These are phyloP conservation scores for Letharia columbiana DNA, from an alignment of 495 filamentous ascomycete species.

Conservation along the genomic window DNA sequence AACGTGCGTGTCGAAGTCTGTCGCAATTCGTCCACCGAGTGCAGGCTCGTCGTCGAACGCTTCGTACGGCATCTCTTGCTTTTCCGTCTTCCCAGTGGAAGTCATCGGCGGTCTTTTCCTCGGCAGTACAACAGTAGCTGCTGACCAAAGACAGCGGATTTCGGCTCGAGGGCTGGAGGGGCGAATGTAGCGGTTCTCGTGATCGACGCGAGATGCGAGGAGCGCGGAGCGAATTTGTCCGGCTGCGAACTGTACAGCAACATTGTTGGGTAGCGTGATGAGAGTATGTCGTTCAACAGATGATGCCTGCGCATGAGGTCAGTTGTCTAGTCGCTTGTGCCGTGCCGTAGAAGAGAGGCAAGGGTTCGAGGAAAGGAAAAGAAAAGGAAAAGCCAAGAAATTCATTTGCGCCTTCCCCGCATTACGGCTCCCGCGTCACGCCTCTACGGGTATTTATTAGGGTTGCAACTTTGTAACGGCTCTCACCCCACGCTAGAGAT, in stretches of 20 bases:
- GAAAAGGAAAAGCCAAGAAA: background rate
- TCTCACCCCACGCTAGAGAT: background rate
- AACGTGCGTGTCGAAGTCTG: conserved; percentile 25
- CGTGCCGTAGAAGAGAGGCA: background rate
- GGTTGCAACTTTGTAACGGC: background rate
- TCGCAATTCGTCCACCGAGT: conserved; percentile 29
- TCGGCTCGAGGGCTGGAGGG: background rate
- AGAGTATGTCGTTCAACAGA: background rate
- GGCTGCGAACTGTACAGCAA: background rate
- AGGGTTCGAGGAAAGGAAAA: background rate
- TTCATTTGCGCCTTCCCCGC: background rate
- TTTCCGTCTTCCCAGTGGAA: background rate
- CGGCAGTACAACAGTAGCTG: too few species aligned
- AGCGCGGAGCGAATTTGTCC: background rate
- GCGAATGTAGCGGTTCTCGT: background rate
- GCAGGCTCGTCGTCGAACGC: conserved; percentile 21
- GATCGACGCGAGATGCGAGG: background rate
- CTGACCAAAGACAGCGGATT: background rate
- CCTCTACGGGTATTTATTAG: background rate
- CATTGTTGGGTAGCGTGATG: background rate
- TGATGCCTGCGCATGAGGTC: too few species aligned
- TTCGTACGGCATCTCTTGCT: background rate
- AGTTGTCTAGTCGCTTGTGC: too few species aligned
- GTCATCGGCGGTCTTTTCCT: background rate
- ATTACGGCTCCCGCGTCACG: background rate